Conservation (phyloP, 768 basidiomycete species). For the Leccinum subgranulosum region DNA sequence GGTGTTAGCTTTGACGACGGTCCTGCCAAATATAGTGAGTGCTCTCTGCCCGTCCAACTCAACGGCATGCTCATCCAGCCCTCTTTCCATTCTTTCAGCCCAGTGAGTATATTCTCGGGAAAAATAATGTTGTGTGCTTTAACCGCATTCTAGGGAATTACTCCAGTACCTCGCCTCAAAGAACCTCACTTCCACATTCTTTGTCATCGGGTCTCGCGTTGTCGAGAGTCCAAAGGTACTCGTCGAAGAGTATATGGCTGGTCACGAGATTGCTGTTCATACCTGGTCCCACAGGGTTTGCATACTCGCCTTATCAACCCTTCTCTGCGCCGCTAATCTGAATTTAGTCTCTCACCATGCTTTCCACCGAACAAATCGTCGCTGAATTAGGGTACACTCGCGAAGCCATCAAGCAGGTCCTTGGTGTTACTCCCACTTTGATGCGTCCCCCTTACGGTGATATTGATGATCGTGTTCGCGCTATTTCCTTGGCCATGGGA, state of each 20-base stretch:
- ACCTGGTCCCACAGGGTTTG: constrained; percentile 85
- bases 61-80: constrained; percentile 6
- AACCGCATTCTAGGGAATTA: constrained; percentile 44
- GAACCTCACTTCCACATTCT: constrained; percentile 80
- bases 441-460: constrained; percentile 86
- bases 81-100: constrained; percentile 32
- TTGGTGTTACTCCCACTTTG: constrained; percentile 73
- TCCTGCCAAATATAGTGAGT: constrained; percentile 77
- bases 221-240: constrained; percentile 75
- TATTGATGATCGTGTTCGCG: constrained; percentile 91
- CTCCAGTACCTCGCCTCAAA: constrained; percentile 68
- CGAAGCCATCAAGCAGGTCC: constrained; percentile 71
- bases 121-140: neutral
- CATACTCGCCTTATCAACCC: neutral
- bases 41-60: neutral
- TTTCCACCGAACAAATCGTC: constrained; percentile 81
- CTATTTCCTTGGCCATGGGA: constrained; percentile 88
- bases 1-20: constrained; percentile 89
- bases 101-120: constrained; percentile 37
- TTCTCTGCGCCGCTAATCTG: constrained; percentile 13
- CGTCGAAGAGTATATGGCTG: constrained; percentile 74
- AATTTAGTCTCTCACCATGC: constrained; percentile 55
- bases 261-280: constrained; percentile 81
- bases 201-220: constrained; percentile 83
- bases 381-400: constrained; percentile 94